Percentiles rank a stretch among this genome's conserved stretches.
These are phyloP conservation scores for Nothopassalora personata DNA, from an alignment of 2,329 filamentous ascomycete genomes.

Conservation along the genomic window DNA sequence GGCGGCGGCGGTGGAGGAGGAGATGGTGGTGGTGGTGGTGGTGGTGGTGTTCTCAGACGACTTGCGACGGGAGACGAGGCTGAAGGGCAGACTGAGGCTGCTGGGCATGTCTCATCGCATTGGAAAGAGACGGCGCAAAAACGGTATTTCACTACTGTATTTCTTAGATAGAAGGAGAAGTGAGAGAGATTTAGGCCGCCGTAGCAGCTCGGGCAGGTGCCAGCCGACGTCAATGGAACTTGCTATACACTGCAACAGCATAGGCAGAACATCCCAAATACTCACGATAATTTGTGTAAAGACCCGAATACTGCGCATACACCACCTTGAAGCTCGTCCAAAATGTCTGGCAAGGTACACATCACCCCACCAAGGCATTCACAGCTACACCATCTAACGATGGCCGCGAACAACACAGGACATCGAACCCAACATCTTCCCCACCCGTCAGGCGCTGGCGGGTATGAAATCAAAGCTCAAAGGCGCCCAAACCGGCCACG, in stretches of 20 bases:
- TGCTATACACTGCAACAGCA: background rate
- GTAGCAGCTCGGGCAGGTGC: background rate
- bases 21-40: constrained; percentile 9
- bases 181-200: background rate
- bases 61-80: constrained; percentile 20
- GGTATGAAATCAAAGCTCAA: constrained; percentile 98
- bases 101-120: constrained; percentile 2
- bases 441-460: constrained; percentile 92
- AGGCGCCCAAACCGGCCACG: constrained; percentile 72
- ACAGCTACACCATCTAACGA: background rate
- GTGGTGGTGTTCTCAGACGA: constrained; percentile 8
- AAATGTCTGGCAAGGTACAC: constrained; percentile 25
- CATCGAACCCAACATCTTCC: constrained; percentile 84
- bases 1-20: constrained; percentile 9
- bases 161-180: background rate
- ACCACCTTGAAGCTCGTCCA: constrained; percentile 9
- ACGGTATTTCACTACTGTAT: too few species aligned
- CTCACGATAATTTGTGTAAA: background rate
- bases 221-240: background rate
- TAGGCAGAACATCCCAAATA: background rate
- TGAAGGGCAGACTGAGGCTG: constrained; percentile 2
- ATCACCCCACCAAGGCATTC: background rate
- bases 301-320: background rate
- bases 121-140: constrained; percentile 2
- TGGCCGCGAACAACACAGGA: constrained; percentile 52